Evolutionary conservation across 257 asterid genomes (phyloP), one percentile per base, ranked within the genome.

Genomic region (Mitragyna speciosa): DNA sequence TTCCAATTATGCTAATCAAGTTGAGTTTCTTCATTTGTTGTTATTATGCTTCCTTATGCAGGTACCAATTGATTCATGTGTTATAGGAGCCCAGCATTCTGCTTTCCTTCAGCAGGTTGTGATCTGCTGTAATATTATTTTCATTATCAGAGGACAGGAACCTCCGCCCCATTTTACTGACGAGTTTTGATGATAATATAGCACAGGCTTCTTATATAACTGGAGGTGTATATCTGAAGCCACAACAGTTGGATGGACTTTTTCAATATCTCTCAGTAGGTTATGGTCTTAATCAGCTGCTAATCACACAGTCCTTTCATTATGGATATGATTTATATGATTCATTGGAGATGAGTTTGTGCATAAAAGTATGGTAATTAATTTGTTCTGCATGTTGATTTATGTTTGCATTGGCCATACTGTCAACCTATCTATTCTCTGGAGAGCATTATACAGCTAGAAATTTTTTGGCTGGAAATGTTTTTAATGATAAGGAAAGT

Each of bases 101-200:
- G 97, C 98, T 83, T 94, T 94, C 81, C 87, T 94, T 84, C 98
- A 93, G 92, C 98, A 94, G 98, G 98, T 91, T 83, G 75, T 51
- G 30, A 41, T 80, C 16, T 80, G 33, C 79, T 59, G 17, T 12
- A 61, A 54, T 49, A 75, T 48, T 52, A 73, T 7, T 59, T 72
- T 33, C 12, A 41, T 72, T 49, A 31, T 54, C 36, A 49, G 30
- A 48, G 41, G 33, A 14, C 51, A 17, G 48, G 43, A 33, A 56
- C 41, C 41, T 14, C 66, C 66, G 30, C 39, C 73, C 20, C 49
- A 78, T 33, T 74, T 82, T 69, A 76, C 79, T 81, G 12, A 75
- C 82, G 48, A 31, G 52, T 86, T 61, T 19, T 82, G 36, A 79
- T 78, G 69, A 56, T 85, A 64, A 75, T 76, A 81, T 78, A 73